Evolutionary conservation across 495 filamentous ascomycete genomes (phyloP), one percentile per base, ranked within the genome.

Genomic region (Penicillium atrosanguineum): DNA sequence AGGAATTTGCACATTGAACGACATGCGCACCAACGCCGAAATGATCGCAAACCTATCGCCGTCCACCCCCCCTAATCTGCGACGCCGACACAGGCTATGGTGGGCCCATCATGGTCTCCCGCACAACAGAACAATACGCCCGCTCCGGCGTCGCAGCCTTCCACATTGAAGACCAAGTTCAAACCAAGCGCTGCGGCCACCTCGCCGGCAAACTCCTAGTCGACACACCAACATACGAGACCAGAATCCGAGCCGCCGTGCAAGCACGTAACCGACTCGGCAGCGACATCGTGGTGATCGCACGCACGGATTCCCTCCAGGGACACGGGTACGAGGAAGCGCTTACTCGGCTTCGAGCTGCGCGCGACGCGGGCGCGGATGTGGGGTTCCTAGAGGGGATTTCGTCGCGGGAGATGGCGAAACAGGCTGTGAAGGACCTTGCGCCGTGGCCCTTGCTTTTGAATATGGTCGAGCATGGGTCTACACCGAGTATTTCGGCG

Each of bases 121-220:
- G 81, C 36, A 83, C 85, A 1, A 79, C 85, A 16, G 73, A 79
- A 53, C 75, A 83, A 53, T 90, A 89, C 66, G 79, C 81, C 20
- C 77, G 78, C 7, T 76, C 83, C 8, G 85, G 85, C 39, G 83
- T 89, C 0, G 87, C 87, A 4, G 87, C 73, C 31, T 76, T 89
- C 54, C 86, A 90, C 62, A 77, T 90, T 60, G 87, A 91, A 67
- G 87, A 90, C 72, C 85, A 90, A 61, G 78, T 87, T 14, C 73
- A 75, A 51, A 82, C 78, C 20, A 90, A 90, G 61, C 84, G 83
- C 14, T 87, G 84, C 67, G 85, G 84, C 2, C 83, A 87, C 52
- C 72, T 88, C 0, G 64, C 54, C 0, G 81, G 83, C 36, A 91
- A 91, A 63, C 73, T 81, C 40, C 72, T 89, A 19, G 85, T 89